Conservation (phyloP, 2,329 filamentous ascomycete species). For the Elsinoe ampelina region DNA sequence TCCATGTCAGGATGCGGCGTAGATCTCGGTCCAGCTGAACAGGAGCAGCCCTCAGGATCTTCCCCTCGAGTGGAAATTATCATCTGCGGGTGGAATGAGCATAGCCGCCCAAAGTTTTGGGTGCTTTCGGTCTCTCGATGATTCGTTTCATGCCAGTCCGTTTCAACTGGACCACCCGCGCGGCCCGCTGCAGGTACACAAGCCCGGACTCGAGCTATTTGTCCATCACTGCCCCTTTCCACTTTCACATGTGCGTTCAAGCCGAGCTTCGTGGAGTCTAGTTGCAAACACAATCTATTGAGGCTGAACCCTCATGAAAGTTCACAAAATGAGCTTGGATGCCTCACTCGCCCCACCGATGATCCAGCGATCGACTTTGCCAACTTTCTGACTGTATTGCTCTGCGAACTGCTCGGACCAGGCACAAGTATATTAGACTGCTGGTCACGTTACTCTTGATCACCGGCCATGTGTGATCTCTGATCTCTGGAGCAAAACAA, state of each 20-base stretch:
- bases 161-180: slow-evolving; percentile 10
- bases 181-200: slow-evolving; percentile 12
- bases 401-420: slow-evolving; percentile 1
- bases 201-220: neutral
- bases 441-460: slow-evolving; percentile 14
- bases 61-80: slow-evolving; percentile 2
- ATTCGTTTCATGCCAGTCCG: slow-evolving; percentile 7
- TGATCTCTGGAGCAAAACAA: too few species aligned
- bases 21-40: neutral
- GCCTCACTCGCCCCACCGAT: neutral
- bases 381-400: neutral
- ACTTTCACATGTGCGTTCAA: neutral
- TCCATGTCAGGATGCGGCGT: neutral
- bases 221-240: slow-evolving; percentile 1
- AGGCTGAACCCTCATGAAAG: neutral
- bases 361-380: neutral
- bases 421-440: slow-evolving; percentile 17
- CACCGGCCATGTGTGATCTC: too few species aligned
- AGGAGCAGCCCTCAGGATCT: neutral
- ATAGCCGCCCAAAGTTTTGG: neutral
- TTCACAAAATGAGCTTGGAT: neutral
- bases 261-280: neutral
- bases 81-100: slow-evolving; percentile 5
- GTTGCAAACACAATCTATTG: neutral
- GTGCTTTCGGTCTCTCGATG: neutral